These are phyloP conservation scores for Panaeolus cyanescens DNA, from an alignment of 768 basidiomycete species.

Conservation along the genomic window DNA sequence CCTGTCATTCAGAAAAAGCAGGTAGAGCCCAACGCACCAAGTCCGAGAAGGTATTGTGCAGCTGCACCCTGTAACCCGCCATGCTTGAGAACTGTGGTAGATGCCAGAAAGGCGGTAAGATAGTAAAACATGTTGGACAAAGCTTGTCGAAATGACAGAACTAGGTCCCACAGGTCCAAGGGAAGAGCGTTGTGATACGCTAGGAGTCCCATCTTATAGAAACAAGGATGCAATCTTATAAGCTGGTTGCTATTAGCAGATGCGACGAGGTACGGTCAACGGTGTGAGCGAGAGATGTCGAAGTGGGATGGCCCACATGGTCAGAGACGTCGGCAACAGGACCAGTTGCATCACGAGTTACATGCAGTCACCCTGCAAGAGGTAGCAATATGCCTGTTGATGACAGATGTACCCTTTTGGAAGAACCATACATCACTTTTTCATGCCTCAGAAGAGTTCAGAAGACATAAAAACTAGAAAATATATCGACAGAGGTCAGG, in stretches of 20 bases:
- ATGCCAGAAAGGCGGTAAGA: slow-evolving; percentile 44
- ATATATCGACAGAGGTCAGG: not conserved
- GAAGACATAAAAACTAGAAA: not conserved
- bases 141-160: slow-evolving; percentile 35
- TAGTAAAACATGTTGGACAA: slow-evolving; percentile 44
- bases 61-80: slow-evolving; percentile 32
- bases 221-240: slow-evolving; percentile 4
- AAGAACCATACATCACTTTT: not conserved
- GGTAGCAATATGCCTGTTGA: not conserved
- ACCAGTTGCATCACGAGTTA: slow-evolving; percentile 1
- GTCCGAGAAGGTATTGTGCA: slow-evolving; percentile 56
- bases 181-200: slow-evolving; percentile 35
- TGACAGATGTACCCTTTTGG: not conserved
- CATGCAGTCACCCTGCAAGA: not conserved
- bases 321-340: not conserved
- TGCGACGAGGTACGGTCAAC: not conserved
- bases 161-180: slow-evolving; percentile 37
- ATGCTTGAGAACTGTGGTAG: slow-evolving; percentile 30
- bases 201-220: slow-evolving; percentile 32
- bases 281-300: not conserved
- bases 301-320: not conserved
- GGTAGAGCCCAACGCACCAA: slow-evolving; percentile 42
- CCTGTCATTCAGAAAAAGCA: not conserved
- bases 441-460: not conserved
- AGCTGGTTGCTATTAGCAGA: not conserved